These are phyloP conservation scores for Hansenula lynferdii DNA, from an alignment of 1,139 yeast genomes.

Conservation along the genomic window DNA sequence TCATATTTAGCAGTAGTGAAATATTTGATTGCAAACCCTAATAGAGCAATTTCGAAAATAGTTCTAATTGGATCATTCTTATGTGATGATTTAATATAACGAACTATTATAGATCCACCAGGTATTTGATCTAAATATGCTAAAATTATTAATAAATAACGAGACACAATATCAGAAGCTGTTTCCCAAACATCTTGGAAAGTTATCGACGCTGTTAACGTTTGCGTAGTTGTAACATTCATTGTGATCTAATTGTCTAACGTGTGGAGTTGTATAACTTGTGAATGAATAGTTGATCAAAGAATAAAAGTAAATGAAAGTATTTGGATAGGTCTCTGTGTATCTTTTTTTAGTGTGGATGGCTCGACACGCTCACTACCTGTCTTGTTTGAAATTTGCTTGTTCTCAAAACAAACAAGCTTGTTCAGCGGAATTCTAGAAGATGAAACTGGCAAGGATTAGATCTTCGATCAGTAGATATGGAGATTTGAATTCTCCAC, in stretches of 20 bases:
- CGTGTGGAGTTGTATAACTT: too few species aligned
- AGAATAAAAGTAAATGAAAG: too few species aligned
- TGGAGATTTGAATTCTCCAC: too few species aligned
- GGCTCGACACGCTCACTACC: too few species aligned
- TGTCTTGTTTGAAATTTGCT: too few species aligned
- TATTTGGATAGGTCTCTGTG: too few species aligned
- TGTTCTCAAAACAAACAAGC: too few species aligned
- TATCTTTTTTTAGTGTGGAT: too few species aligned
- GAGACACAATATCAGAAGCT: not conserved
- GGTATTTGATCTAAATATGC: conserved; percentile 41
- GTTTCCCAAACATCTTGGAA: conserved; percentile 4
- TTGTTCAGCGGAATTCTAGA: too few species aligned
- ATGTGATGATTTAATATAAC: conserved; percentile 85
- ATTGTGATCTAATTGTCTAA: not conserved
- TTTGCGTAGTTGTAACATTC: not conserved
- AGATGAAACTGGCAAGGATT: too few species aligned
- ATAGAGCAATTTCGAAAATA: conserved; percentile 68
- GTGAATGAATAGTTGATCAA: too few species aligned
- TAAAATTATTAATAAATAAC: conserved; percentile 1
- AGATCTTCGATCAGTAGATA: too few species aligned
- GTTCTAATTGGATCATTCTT: conserved; percentile 94
- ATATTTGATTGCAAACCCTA: conserved; percentile 82
- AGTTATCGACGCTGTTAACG: conserved; percentile 2
- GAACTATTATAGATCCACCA: conserved; percentile 71
- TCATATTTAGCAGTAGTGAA: conserved; percentile 80